Percentiles rank a stretch among this genome's conserved stretches.
Conservation (phyloP, 192 early-diverging fungal genomes). For the Spinellus fusiger region DNA sequence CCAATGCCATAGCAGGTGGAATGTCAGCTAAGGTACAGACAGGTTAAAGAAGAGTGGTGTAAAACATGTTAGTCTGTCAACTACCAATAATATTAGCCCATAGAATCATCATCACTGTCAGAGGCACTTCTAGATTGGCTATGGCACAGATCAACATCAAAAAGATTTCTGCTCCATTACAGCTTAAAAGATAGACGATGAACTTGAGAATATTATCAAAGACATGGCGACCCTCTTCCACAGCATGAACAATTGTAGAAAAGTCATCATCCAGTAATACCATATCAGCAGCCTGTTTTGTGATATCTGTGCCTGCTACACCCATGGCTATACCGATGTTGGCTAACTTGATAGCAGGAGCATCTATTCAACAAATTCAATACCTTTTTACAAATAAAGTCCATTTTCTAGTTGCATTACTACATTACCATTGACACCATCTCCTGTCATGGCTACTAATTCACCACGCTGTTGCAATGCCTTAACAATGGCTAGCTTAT, state of each 20-base stretch:
- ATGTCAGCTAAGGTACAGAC: slow-evolving; percentile 77
- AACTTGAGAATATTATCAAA: slow-evolving; percentile 99
- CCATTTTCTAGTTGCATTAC: neutral
- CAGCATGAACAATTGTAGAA: slow-evolving; percentile 89
- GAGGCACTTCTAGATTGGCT: slow-evolving; percentile 76
- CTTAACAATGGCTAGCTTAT: slow-evolving; percentile 92
- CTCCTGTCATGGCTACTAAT: slow-evolving; percentile 90
- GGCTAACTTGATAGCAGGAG: slow-evolving; percentile 92
- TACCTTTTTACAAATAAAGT: neutral
- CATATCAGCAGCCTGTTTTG: slow-evolving; percentile 98
- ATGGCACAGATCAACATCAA: slow-evolving; percentile 74
- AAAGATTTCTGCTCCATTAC: slow-evolving; percentile 95
- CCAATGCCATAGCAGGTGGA: slow-evolving; percentile 91
- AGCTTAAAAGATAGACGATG: slow-evolving; percentile 88
- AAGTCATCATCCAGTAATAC: slow-evolving; percentile 95
- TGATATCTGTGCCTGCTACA: slow-evolving; percentile 91
- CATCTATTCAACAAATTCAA: slow-evolving; percentile 49
- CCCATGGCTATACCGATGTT: slow-evolving; percentile 99
- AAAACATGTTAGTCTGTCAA: neutral
- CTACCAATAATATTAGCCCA: slow-evolving; percentile 92
- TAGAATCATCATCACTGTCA: slow-evolving; percentile 90
- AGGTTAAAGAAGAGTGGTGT: neutral
- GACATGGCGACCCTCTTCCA: slow-evolving; percentile 89
- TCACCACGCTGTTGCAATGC: slow-evolving; percentile 77
- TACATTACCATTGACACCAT: slow-evolving; percentile 79